phyloP scores from a whole-genome alignment of 352 stramenopile species.

The Globisporangium echinulatum region DNA sequence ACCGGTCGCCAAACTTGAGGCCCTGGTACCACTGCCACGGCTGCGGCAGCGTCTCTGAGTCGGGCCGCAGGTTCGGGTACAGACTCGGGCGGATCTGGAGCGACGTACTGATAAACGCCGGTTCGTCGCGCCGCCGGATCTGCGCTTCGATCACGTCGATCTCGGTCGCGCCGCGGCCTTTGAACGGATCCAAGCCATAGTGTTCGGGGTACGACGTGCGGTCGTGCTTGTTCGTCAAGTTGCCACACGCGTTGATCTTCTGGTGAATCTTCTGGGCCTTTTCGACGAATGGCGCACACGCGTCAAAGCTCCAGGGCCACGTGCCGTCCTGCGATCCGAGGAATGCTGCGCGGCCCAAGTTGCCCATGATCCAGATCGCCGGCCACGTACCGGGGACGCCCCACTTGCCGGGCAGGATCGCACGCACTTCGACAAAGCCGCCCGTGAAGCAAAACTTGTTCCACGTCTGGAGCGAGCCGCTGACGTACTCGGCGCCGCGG shows the following conservation, averaged over 20 bases:
- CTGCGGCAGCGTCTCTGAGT: slow-evolving; percentile 38
- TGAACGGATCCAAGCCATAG: slow-evolving; percentile 88
- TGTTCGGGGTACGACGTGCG: slow-evolving; percentile 71
- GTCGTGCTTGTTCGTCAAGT: slow-evolving; percentile 92
- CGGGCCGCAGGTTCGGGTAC: slow-evolving; percentile 52
- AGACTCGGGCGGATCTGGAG: slow-evolving; percentile 89
- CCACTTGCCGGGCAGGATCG: slow-evolving; percentile 92
- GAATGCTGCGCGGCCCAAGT: slow-evolving; percentile 95
- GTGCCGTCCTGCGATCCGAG: slow-evolving; percentile 89
- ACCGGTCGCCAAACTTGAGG: slow-evolving; percentile 81
- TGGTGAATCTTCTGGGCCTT: slow-evolving; percentile 89
- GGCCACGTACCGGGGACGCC: slow-evolving; percentile 94
- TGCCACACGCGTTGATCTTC: slow-evolving; percentile 92
- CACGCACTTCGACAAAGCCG: slow-evolving; percentile 92
- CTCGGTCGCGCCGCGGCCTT: slow-evolving; percentile 94
- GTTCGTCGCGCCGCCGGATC: slow-evolving; percentile 80
- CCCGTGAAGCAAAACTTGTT: slow-evolving; percentile 99
- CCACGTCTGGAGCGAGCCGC: slow-evolving; percentile 95
- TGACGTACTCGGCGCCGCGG: slow-evolving; percentile 73
- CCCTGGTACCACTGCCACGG: slow-evolving; percentile 89
- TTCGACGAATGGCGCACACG: slow-evolving; percentile 80
- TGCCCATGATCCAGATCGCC: slow-evolving; percentile 97
- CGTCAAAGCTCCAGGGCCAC: slow-evolving; percentile 97
- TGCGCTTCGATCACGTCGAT: slow-evolving; percentile 95
- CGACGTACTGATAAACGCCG: slow-evolving; percentile 90